phyloP scores from a whole-genome alignment of 495 filamentous ascomycete species.

The Trypethelium eluteriae region DNA sequence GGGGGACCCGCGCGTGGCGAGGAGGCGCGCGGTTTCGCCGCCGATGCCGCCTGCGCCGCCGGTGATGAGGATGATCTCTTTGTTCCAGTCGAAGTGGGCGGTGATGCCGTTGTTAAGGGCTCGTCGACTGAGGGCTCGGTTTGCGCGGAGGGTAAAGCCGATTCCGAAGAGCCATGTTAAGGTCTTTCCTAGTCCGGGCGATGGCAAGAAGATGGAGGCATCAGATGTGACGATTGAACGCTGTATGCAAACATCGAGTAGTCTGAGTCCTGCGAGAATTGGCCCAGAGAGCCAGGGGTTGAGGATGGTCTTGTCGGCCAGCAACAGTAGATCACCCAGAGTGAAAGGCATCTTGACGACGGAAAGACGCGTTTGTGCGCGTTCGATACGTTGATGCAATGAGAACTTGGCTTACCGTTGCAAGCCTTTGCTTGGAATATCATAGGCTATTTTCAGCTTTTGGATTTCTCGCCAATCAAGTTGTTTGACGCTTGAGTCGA shows the following conservation, averaged over 20 bases:
- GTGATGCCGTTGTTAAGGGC: slow-evolving; percentile 45
- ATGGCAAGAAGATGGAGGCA: not conserved
- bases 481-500: too few relatives aligned
- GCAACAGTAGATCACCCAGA: slow-evolving; percentile 13
- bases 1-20: slow-evolving; percentile 41
- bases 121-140: slow-evolving; percentile 38
- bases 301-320: slow-evolving; percentile 12
- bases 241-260: not conserved
- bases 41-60: slow-evolving; percentile 55
- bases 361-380: not conserved
- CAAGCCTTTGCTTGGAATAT: not conserved
- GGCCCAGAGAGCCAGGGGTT: slow-evolving; percentile 14
- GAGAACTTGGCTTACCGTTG: not conserved
- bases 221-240: not conserved
- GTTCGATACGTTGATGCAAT: not conserved
- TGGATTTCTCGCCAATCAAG: too few relatives aligned
- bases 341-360: not conserved
- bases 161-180: slow-evolving; percentile 31
- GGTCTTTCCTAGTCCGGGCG: not conserved
- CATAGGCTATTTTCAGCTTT: not conserved
- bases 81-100: slow-evolving; percentile 37
- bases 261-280: not conserved
- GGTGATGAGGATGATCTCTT: slow-evolving; percentile 51
- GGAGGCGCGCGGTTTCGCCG: slow-evolving; percentile 41
- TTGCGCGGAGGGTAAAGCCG: slow-evolving; percentile 38